Base-by-base conservation (phyloP, 768 basidiomycete species). In the Hortiboletus flavorubellus region DNA sequence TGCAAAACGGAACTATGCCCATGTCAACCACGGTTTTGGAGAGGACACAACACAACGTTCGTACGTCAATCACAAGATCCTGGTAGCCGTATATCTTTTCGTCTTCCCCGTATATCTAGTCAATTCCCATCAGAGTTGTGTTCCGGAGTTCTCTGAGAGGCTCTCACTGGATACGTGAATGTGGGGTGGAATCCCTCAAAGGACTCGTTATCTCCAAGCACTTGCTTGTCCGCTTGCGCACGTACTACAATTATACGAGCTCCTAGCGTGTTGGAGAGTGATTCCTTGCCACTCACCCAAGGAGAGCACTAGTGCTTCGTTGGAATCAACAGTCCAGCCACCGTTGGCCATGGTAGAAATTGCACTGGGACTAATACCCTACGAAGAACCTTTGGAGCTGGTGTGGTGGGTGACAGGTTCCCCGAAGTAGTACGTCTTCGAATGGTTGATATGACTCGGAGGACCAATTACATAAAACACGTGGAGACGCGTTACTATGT, bases 11-110 rank as follows among this genome's bases (percentile, higher is more conserved):
- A 95, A 74, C 93, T 97, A 41, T 38, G 43, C 4, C 6, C 44
- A 42, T 49, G 47, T 63, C 29, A 62, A 49, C 38, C 12, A 41
- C 5, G 10, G 23, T 34, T 33, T 48, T 8, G 40, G 34, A 49
- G 26, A 51, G 29, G 48, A 30, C 47, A 16, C 30, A 35, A 48
- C n/a, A 12, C 14, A 43, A 37, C 16, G 14, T 45, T 72, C 85
- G 58, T 66, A 97, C 94, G 67, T 96, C 84, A 62, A 98, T 87
- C 29, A 80, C 69, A 34, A 99, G 78, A 64, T 87, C 87, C 58
- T 84, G 80, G 73, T 97, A 98, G 2, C 96, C 96, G 68, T 96
- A 98, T 53, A 98, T 87, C 74, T 87, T 94, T 74, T 99, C 94
- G 50, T 96, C 90, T 64, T 98, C 93, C 49, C 96, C 96, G 67